Base-by-base conservation (phyloP, 441 rosid species). In the Euphorbia celastroides region DNA sequence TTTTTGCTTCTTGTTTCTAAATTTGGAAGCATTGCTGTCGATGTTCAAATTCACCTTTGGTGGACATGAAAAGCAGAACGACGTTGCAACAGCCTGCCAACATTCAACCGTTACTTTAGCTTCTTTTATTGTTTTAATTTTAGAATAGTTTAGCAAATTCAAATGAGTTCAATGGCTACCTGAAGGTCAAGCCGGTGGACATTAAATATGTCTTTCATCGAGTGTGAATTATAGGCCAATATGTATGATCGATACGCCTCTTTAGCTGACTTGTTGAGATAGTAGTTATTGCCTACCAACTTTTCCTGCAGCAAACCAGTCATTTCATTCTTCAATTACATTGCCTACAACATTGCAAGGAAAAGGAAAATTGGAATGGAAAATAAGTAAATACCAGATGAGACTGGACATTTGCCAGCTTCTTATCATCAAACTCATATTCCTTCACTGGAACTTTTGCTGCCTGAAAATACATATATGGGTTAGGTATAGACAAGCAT, bases 381-480 rank as follows among this genome's bases (percentile, higher is more conserved):
- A 48, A 72, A 59, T 25, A 67, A 66, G 51, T 69, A 32, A 50
- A 65, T 85, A 92, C 98, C 98, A 95, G 79, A 62, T 77, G 92
- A 71, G 95, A 86, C 68, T 88, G 90, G 67, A 85, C 98, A 71
- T 95, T 90, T 42, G 86, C 80, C 65, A 95, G 77, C 84, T 87
- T 95, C 81, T 80, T 92, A 70, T 85, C 82, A 72, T 85, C 87
- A 75, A 84, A 92, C 65, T 90, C 99, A 32, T 88, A 94, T 84
- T 88, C 98, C 65, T 87, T 83, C 5, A 92, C 99, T 42, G 96
- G 98, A 54, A 92, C 96, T 79, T 94, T 92, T 25, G 98, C 97
- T 27, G 86, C 90, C 99, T 94, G 67, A 38, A 48, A 64, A 51
- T 23, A 63, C 52, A 46, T 7, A 32, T 46, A 8, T 5, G 13